Percentiles rank a stretch among this genome's conserved stretches.
Conservation (phyloP, 179 eudicot species). For the Vitellaria paradoxa region DNA sequence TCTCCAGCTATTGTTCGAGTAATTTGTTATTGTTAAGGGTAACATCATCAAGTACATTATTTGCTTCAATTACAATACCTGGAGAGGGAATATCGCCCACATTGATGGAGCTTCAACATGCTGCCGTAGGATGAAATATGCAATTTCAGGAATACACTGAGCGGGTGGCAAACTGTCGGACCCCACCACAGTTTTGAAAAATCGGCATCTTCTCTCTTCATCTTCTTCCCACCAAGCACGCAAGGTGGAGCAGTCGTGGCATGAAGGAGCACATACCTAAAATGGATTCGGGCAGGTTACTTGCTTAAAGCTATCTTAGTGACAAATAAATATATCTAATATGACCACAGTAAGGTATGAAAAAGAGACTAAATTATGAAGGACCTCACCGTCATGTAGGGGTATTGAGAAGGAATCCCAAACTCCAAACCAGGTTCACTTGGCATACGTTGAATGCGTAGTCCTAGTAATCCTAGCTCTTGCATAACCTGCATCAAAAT, state of each 20-base stretch:
- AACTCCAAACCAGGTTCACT: conserved; percentile 82
- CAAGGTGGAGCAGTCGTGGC: conserved; percentile 94
- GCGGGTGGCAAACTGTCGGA: conserved; percentile 74
- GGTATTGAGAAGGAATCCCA: conserved; percentile 89
- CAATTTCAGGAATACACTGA: conserved; percentile 78
- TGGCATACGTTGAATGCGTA: conserved; percentile 99
- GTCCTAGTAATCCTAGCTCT: conserved; percentile 89
- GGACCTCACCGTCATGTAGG: conserved; percentile 82
- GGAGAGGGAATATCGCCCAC: conserved; percentile 99
- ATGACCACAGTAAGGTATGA: neutral
- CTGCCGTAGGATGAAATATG: conserved; percentile 69
- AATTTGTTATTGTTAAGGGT: neutral
- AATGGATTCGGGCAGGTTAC: conserved; percentile 2
- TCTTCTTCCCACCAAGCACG: conserved; percentile 99
- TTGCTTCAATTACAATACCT: conserved; percentile 45
- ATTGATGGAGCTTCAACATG: conserved; percentile 97
- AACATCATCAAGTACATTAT: neutral
- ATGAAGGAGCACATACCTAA: conserved; percentile 99
- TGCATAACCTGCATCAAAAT: conserved; percentile 76
- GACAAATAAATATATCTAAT: neutral
- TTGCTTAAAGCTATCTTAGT: neutral
- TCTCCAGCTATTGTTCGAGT: neutral
- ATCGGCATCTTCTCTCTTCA: conserved; percentile 77
- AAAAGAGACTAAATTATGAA: neutral
- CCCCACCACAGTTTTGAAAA: conserved; percentile 62